These are phyloP conservation scores for Aspergillus clavatus DNA, from an alignment of 2,329 filamentous ascomycete species.

Conservation along the genomic window DNA sequence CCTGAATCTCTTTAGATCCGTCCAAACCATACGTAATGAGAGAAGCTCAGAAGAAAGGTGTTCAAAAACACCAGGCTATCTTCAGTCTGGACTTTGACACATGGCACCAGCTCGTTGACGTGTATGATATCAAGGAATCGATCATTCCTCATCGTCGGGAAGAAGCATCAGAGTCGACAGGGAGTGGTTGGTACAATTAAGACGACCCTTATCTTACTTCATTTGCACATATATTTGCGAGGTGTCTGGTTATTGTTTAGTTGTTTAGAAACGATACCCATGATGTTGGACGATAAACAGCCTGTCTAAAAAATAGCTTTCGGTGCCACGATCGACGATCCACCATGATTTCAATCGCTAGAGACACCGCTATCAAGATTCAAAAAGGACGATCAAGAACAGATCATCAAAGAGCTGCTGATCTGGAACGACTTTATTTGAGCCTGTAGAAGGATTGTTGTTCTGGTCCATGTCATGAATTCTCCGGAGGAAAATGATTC, in stretches of 20 bases:
- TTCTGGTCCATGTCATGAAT: background rate
- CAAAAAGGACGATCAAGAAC: no score
- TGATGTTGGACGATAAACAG: slow-evolving; percentile 5
- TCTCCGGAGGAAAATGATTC: background rate
- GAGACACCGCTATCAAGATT: no score
- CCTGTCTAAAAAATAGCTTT: no score
- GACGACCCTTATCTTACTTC: background rate
- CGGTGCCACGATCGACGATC: no score
- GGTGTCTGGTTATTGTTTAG: slow-evolving; percentile 4
- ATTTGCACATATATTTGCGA: background rate
- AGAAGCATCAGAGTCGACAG: slow-evolving; percentile 47
- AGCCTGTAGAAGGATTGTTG: background rate
- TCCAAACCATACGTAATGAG: slow-evolving; percentile 46
- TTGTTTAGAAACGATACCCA: slow-evolving; percentile 14
- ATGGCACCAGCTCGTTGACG: slow-evolving; percentile 73
- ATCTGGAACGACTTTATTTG: background rate
- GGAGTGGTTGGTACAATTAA: slow-evolving; percentile 63
- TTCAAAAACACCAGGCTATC: slow-evolving; percentile 76
- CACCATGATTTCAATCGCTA: no score
- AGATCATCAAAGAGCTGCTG: no score
- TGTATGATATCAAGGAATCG: slow-evolving; percentile 69
- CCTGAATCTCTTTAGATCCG: slow-evolving; percentile 35
- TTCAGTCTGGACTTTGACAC: slow-evolving; percentile 79
- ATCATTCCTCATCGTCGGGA: slow-evolving; percentile 81
- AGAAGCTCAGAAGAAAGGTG: slow-evolving; percentile 47